Percentiles rank a stretch among this genome's conserved stretches.
Conservation (phyloP, 768 basidiomycete species). For the Gelatoporia subvermispora region DNA sequence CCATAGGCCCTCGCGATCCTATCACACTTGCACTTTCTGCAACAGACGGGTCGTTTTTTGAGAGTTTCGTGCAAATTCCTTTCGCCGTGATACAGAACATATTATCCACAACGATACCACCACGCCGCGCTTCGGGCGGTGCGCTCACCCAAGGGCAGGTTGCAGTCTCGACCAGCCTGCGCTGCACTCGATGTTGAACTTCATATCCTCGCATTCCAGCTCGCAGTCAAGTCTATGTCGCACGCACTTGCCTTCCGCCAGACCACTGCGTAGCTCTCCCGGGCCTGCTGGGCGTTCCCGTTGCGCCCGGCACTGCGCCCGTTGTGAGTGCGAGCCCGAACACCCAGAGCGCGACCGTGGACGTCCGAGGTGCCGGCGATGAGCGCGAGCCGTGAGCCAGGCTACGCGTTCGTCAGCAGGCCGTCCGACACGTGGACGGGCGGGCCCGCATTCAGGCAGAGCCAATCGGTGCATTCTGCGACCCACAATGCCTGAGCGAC, state of each 20-base stretch:
- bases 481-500: no score
- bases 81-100: conserved; percentile 38
- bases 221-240: no score
- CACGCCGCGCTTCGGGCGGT: not conserved
- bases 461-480: no score
- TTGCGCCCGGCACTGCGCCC: conserved; percentile 12
- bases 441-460: no score
- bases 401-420: no score
- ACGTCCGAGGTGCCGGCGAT: conserved; percentile 21
- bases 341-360: conserved; percentile 17
- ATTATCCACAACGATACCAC: conserved; percentile 1
- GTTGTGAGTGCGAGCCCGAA: conserved; percentile 10
- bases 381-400: no score
- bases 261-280: no score
- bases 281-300: conserved; percentile 44
- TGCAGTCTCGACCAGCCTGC: conserved; percentile 12
- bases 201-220: conserved; percentile 40
- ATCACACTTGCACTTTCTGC: no score
- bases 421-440: not conserved
- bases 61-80: conserved; percentile 68
- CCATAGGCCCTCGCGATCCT: no score
- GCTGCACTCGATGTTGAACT: conserved; percentile 39
- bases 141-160: conserved; percentile 7
- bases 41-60: no score
- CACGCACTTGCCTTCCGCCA: no score